These are phyloP conservation scores for Dictyophora rubrovolvata DNA, from an alignment of 768 basidiomycete genomes.

Conservation along the genomic window DNA sequence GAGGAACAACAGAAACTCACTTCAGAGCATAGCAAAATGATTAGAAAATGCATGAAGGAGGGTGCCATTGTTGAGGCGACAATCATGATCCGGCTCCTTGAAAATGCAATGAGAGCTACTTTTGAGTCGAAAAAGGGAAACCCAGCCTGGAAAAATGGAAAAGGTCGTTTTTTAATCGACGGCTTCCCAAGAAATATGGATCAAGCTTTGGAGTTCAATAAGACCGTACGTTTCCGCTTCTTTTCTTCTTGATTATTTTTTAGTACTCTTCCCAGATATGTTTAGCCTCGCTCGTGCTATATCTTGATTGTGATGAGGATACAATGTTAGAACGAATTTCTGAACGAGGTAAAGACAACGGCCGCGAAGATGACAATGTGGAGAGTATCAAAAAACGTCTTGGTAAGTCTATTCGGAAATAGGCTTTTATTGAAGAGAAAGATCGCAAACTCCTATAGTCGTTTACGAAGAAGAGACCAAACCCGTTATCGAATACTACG, in stretches of 20 bases:
- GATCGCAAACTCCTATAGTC: constrained; percentile 26
- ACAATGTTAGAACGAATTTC: constrained; percentile 80
- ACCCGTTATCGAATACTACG: constrained; percentile 88
- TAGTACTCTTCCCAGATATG: constrained; percentile 49
- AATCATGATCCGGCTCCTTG: constrained; percentile 88
- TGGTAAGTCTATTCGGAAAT: constrained; percentile 41
- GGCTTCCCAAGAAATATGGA: constrained; percentile 99
- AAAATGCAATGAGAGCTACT: constrained; percentile 77
- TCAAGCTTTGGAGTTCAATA: constrained; percentile 86
- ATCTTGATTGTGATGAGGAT: constrained; percentile 79
- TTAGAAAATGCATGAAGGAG: constrained; percentile 79
- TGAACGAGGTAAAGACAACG: constrained; percentile 87
- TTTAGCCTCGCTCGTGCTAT: constrained; percentile 66
- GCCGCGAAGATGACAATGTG: constrained; percentile 90
- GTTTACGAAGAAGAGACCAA: constrained; percentile 83
- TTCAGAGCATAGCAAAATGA: constrained; percentile 73
- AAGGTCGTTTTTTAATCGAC: constrained; percentile 87
- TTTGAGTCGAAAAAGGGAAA: constrained; percentile 33
- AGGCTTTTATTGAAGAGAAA: not conserved
- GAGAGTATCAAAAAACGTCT: constrained; percentile 98
- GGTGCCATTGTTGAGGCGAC: constrained; percentile 94
- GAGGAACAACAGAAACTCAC: constrained; percentile 85
- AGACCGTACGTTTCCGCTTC: constrained; percentile 16
- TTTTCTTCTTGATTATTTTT: too few relatives aligned
- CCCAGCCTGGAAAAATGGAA: constrained; percentile 57